phyloP scores from a whole-genome alignment of 768 basidiomycete species.

The Saitozyma sp. region DNA sequence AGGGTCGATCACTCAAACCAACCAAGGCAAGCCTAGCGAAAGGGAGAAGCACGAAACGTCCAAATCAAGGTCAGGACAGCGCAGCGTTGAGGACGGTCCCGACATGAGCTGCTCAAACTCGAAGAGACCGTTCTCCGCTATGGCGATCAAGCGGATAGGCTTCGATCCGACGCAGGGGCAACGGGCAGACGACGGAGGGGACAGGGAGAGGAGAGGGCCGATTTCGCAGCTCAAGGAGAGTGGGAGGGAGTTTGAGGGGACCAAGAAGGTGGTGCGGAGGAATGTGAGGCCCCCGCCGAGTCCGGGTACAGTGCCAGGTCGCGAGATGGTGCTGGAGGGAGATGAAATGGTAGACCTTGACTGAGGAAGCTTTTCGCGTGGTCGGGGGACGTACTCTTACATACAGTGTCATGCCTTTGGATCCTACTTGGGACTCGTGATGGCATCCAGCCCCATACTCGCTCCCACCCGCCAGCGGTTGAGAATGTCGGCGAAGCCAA shows the following conservation, averaged over 20 bases:
- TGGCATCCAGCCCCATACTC: too few relatives aligned
- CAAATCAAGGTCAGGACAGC: constrained; percentile 60
- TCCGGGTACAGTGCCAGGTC: background rate
- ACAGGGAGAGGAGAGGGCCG: constrained; percentile 5
- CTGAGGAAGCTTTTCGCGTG: background rate
- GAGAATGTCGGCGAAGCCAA: too few relatives aligned
- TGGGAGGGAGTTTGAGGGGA: constrained; percentile 7
- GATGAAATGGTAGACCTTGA: constrained; percentile 28
- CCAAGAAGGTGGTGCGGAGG: background rate
- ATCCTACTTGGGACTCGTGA: too few relatives aligned
- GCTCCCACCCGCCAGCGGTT: too few relatives aligned
- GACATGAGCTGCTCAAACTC: constrained; percentile 18
- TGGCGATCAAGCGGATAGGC: constrained; percentile 42
- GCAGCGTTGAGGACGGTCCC: constrained; percentile 59
- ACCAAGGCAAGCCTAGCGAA: background rate
- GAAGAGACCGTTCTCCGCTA: constrained; percentile 34
- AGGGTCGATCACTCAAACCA: constrained; percentile 61
- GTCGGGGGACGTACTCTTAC: too few relatives aligned
- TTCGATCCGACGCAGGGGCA: constrained; percentile 41
- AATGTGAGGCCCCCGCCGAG: constrained; percentile 7
- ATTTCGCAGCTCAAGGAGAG: constrained; percentile 5
- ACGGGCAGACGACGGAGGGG: background rate
- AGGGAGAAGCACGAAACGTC: constrained; percentile 58
- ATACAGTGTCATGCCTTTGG: too few relatives aligned
- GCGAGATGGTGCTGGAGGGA: constrained; percentile 2